Percentiles rank a stretch among this genome's conserved stretches.
phyloP scores from a whole-genome alignment of 352 stramenopile species.

The Phytopythium montanum region DNA sequence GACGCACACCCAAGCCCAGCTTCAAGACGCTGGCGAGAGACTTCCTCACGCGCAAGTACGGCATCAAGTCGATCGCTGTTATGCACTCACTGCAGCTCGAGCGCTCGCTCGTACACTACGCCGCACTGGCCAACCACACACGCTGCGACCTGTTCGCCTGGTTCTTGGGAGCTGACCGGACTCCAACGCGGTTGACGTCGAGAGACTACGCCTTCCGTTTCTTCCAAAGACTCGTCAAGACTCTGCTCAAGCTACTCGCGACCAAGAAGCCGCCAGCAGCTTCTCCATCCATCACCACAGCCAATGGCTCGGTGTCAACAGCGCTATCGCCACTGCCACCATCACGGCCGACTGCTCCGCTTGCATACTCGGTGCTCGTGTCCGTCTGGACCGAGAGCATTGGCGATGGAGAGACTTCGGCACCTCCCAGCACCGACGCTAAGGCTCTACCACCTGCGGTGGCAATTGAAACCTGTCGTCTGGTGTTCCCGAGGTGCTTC shows the following conservation, averaged over 20 bases:
- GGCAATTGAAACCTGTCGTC: slow-evolving; percentile 38
- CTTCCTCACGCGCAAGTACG: slow-evolving; percentile 62
- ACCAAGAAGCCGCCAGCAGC: slow-evolving; percentile 24
- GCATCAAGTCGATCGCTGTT: slow-evolving; percentile 68
- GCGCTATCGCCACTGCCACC: neutral
- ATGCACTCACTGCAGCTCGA: slow-evolving; percentile 71
- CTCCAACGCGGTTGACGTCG: slow-evolving; percentile 18
- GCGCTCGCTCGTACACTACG: slow-evolving; percentile 58
- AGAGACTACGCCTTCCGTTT: slow-evolving; percentile 61
- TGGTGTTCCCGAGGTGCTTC: slow-evolving; percentile 39
- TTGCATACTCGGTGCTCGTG: slow-evolving; percentile 43
- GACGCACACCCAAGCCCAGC: slow-evolving; percentile 16
- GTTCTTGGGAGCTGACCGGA: slow-evolving; percentile 58
- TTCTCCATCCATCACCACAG: slow-evolving; percentile 8
- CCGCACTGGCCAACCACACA: slow-evolving; percentile 34
- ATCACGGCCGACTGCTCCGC: neutral
- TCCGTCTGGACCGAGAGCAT: slow-evolving; percentile 59
- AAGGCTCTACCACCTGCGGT: slow-evolving; percentile 20
- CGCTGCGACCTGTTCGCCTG: slow-evolving; percentile 64
- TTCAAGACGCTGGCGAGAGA: slow-evolving; percentile 64
- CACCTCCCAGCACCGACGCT: slow-evolving; percentile 6
- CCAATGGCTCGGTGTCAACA: neutral
- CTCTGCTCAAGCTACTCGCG: slow-evolving; percentile 27
- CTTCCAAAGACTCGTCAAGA: slow-evolving; percentile 51
- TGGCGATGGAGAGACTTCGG: slow-evolving; percentile 45